Evolutionary conservation across 306 rosid species (phyloP).

Genomic region (Corylus heterophylla): DNA sequence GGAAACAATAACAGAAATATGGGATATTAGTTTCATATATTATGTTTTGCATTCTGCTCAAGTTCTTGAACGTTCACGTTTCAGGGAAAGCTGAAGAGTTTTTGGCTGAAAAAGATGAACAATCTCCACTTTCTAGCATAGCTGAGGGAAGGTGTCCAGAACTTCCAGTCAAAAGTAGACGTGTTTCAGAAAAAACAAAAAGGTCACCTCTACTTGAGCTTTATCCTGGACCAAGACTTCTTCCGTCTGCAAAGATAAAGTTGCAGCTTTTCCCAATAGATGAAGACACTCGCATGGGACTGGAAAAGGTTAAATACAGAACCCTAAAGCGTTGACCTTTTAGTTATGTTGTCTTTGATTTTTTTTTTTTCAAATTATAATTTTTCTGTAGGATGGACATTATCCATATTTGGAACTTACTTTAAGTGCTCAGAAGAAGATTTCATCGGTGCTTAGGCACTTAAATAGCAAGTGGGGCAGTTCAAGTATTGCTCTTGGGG

Average conservation of each 20-base stretch:
- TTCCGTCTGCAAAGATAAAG: conserved; percentile 63
- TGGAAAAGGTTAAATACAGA: conserved; percentile 65
- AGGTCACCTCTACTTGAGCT: conserved; percentile 23
- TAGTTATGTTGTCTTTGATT: conserved; percentile 23
- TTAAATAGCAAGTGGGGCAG: conserved; percentile 79
- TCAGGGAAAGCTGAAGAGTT: conserved; percentile 35
- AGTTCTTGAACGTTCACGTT: conserved; percentile 11
- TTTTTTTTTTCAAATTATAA: conserved; percentile 10
- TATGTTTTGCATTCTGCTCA: conserved; percentile 8
- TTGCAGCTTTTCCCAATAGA: conserved; percentile 81
- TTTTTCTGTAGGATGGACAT: conserved; percentile 61
- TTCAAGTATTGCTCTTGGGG: conserved; percentile 59
- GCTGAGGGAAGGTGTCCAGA: conserved; percentile 22
- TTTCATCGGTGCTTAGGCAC: conserved; percentile 77
- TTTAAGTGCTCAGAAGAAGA: conserved; percentile 70
- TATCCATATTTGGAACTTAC: conserved; percentile 83
- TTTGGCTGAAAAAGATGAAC: conserved; percentile 35
- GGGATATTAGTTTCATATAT: conserved; percentile 9
- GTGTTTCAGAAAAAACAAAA: conserved; percentile 22
- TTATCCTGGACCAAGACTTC: conserved; percentile 35
- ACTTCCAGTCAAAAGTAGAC: conserved; percentile 12
- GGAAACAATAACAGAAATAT: neutral
- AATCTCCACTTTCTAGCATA: conserved; percentile 26
- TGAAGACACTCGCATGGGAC: conserved; percentile 54
- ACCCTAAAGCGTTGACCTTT: conserved; percentile 27